Evolutionary conservation across 768 basidiomycete species (phyloP).

Genomic region (Tylopilus subfusipes): DNA sequence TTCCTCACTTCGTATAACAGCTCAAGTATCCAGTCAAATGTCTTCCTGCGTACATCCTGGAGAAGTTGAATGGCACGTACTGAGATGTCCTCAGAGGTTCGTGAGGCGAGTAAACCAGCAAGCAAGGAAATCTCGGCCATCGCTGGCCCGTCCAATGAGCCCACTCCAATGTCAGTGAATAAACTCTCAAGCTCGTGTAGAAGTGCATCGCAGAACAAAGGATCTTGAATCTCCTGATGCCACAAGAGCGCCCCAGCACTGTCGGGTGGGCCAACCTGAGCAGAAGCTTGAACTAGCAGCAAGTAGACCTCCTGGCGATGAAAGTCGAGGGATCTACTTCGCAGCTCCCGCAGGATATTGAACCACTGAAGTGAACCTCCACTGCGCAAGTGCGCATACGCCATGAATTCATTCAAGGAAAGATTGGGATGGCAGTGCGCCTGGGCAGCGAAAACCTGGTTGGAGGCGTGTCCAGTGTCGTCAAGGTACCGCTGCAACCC

Average conservation of each 20-base stretch:
- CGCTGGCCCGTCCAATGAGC: slow-evolving; percentile 38
- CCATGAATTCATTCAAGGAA: slow-evolving; percentile 43
- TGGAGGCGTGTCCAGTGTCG: slow-evolving; percentile 38
- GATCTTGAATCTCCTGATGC: slow-evolving; percentile 37
- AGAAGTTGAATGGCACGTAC: slow-evolving; percentile 23
- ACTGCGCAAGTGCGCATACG: slow-evolving; percentile 44
- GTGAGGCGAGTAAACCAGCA: slow-evolving; percentile 12
- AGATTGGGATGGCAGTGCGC: slow-evolving; percentile 38
- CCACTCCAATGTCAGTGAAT: slow-evolving; percentile 35
- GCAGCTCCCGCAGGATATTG: slow-evolving; percentile 44
- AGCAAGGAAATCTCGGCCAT: slow-evolving; percentile 36
- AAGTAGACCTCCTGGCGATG: slow-evolving; percentile 37
- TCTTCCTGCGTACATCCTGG: slow-evolving; percentile 29
- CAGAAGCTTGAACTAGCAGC: slow-evolving; percentile 42
- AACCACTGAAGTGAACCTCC: slow-evolving; percentile 24
- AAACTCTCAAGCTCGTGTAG: slow-evolving; percentile 36
- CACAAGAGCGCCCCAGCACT: slow-evolving; percentile 25
- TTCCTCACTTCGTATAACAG: slow-evolving; percentile 19
- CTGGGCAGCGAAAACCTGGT: slow-evolving; percentile 43
- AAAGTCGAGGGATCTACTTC: slow-evolving; percentile 38
- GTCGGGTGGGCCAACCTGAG: slow-evolving; percentile 39
- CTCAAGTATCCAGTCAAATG: slow-evolving; percentile 37
- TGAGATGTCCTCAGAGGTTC: neutral
- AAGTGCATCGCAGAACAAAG: slow-evolving; percentile 25
- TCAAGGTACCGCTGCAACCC: slow-evolving; percentile 37